Base-by-base conservation (phyloP, 1,284 basidiomycete species). In the Trichosporon ovoides region DNA sequence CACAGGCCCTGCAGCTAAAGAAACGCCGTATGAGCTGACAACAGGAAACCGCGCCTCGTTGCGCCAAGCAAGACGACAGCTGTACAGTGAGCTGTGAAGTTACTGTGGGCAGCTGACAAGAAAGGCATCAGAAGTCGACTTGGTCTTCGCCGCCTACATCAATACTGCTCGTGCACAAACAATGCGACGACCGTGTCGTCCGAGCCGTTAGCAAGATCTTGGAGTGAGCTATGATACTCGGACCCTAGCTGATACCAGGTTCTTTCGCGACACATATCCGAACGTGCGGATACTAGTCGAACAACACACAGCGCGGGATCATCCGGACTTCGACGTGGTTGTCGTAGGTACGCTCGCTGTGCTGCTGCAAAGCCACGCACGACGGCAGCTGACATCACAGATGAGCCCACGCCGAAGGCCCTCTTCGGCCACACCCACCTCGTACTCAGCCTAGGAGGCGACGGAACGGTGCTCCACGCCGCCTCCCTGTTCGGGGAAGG, bases 381-480 rank as follows among this genome's bases (percentile, higher is more conserved):
- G 52, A 34, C 19, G 43, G 24, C 14, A 31, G 16, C 13, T 10
- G 7, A 22, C n/a, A 53, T 13, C 20, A 59, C 49, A 34, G 35
- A 52, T 11, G 22, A 36, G 35, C 43, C 61, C 56, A 52, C 11
- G 66, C 70, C 31, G 57, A 22, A 34, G 0, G 53, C 67, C 3
- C 58, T 72, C 12, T 59, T 62, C 9, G 49, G 63, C 7, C 66
- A 68, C 50, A 72, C 92, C 59, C 90, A 95, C 73, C 81, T 98
- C 7, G 87, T 96, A 11, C 84, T 97, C 31, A 95, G 94, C 0
- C 77, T 98, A 1, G 94, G 94, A 50, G 94, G 94, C 31, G 94
- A 98, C 71, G 94, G 94, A 2, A 96, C 94, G 3, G 93, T 97
- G 52, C 81, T 98, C 3, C 92, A 95, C 71, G 91, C 91, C 0